Conservation (phyloP, 2,329 filamentous ascomycete genomes). For the Cryphonectria carpinicola region DNA sequence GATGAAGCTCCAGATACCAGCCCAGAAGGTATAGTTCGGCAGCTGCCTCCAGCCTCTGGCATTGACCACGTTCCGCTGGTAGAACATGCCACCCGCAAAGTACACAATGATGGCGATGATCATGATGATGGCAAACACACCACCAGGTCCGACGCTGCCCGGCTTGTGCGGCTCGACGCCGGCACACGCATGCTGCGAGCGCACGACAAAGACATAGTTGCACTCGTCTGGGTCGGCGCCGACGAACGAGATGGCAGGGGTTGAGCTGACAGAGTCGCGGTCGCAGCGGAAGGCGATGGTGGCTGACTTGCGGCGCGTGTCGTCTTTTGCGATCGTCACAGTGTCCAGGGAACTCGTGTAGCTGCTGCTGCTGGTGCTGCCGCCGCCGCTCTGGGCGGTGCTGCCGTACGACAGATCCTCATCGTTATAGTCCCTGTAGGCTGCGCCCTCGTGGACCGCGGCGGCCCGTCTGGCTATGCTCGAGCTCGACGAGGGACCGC, state of each 20-base stretch:
- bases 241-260: slow-evolving; percentile 80
- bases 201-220: slow-evolving; percentile 93
- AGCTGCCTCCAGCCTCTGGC: slow-evolving; percentile 94
- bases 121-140: slow-evolving; percentile 88
- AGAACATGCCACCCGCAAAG: slow-evolving; percentile 88
- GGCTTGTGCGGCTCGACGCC: slow-evolving; percentile 71
- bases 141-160: slow-evolving; percentile 69
- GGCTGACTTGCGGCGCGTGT: slow-evolving; percentile 70
- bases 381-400: slow-evolving; percentile 17
- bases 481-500: slow-evolving; percentile 52
- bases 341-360: slow-evolving; percentile 32
- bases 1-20: slow-evolving; percentile 81
- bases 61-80: slow-evolving; percentile 92
- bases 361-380: slow-evolving; percentile 10
- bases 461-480: slow-evolving; percentile 36
- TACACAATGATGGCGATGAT: slow-evolving; percentile 81
- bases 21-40: slow-evolving; percentile 93
- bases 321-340: slow-evolving; percentile 36
- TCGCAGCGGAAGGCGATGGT: slow-evolving; percentile 95
- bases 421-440: slow-evolving; percentile 35
- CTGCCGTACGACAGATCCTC: slow-evolving; percentile 34
- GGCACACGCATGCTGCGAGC: slow-evolving; percentile 80
- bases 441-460: slow-evolving; percentile 34
- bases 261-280: slow-evolving; percentile 70
- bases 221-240: slow-evolving; percentile 84